Evolutionary conservation across 805 yeast genomes (phyloP).

Genomic region (Yarrowia sp.): DNA sequence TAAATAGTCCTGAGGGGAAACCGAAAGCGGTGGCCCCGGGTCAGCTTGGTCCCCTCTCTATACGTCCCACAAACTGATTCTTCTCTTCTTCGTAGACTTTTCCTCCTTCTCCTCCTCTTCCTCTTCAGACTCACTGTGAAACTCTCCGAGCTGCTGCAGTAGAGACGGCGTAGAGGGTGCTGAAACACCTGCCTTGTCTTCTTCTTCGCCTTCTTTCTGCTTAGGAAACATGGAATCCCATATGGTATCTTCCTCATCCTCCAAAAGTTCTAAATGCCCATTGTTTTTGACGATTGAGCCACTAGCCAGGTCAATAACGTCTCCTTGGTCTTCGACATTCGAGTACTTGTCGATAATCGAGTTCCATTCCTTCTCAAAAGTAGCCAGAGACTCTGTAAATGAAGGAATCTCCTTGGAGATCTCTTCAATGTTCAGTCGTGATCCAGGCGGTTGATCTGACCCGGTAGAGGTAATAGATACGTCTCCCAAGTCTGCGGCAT

Average conservation of each 20-base stretch:
- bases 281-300: constrained; percentile 69
- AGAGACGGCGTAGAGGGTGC: constrained; percentile 1
- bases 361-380: constrained; percentile 48
- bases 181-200: not conserved
- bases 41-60: not conserved
- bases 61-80: constrained; percentile 30
- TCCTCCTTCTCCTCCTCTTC: not conserved
- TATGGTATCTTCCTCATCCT: constrained; percentile 34
- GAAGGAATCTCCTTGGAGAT: constrained; percentile 7
- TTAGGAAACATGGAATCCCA: constrained; percentile 38
- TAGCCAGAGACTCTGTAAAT: constrained; percentile 7
- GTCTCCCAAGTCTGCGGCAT: too few species aligned
- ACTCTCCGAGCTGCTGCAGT: constrained; percentile 12
- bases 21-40: too few species aligned
- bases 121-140: constrained; percentile 8
- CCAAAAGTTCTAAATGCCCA: constrained; percentile 68
- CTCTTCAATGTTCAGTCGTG: not conserved
- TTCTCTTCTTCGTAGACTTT: not conserved
- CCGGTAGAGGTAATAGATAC: too few species aligned
- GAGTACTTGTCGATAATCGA: constrained; percentile 36
- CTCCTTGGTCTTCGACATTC: constrained; percentile 50
- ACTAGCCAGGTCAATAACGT: constrained; percentile 61
- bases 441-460: not conserved
- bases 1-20: too few species aligned
- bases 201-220: not conserved